These are phyloP conservation scores for Trichophyton equinum DNA, from an alignment of 2,329 filamentous ascomycete genomes.

Conservation along the genomic window DNA sequence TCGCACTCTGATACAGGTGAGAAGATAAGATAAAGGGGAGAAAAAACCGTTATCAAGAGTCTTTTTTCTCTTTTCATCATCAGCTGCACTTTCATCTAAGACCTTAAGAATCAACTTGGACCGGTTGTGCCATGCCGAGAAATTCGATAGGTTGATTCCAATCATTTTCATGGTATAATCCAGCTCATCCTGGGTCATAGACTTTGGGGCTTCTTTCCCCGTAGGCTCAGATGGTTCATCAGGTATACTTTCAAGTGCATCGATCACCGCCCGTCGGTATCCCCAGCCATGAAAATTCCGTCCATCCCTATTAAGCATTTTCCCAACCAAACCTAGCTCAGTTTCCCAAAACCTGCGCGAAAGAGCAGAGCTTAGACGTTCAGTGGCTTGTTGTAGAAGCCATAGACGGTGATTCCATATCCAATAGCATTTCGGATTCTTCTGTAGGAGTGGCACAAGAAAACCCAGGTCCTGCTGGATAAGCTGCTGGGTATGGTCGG, in stretches of 20 bases:
- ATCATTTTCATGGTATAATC: constrained; percentile 88
- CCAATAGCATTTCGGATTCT: constrained; percentile 97
- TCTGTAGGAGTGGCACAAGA: constrained; percentile 67
- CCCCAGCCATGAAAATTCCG: constrained; percentile 97
- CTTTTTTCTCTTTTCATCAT: constrained; percentile 47
- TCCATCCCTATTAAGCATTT: constrained; percentile 76
- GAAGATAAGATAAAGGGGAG: background rate
- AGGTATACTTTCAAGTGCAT: constrained; percentile 52
- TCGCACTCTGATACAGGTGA: background rate
- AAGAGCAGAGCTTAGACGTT: constrained; percentile 43
- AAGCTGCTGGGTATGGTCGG: constrained; percentile 35
- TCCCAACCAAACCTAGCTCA: constrained; percentile 68
- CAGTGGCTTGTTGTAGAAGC: constrained; percentile 61
- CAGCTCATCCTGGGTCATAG: constrained; percentile 69
- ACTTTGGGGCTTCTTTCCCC: constrained; percentile 30
- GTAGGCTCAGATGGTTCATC: constrained; percentile 14
- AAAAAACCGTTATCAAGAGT: constrained; percentile 58
- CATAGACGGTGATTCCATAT: constrained; percentile 95
- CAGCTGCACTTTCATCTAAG: constrained; percentile 56
- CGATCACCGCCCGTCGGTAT: constrained; percentile 69
- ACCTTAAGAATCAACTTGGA: constrained; percentile 70
- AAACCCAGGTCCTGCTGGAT: constrained; percentile 67
- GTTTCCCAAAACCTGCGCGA: constrained; percentile 65
- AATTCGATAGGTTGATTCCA: constrained; percentile 73
- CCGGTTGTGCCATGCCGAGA: constrained; percentile 91